Evolutionary conservation across 345 rosid species (phyloP), one percentile per base, ranked within the genome.

Genomic region (Garcia nutans): DNA sequence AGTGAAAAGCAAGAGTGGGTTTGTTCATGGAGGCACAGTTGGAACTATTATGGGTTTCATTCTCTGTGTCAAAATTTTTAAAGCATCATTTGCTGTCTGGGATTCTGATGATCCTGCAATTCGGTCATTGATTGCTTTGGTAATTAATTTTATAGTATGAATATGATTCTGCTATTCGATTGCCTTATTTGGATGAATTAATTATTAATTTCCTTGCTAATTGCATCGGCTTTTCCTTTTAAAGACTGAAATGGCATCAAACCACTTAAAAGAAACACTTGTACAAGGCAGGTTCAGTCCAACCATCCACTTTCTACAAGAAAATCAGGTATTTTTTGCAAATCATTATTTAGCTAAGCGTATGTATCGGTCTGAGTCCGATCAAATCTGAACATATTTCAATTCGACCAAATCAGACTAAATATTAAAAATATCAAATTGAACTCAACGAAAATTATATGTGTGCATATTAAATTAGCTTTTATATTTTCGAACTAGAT

Each of bases 21-120:
- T 83, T 24, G 41, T 84, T 17, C 73, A 17, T 20, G 81, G 83
- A n/a, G 79, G 79, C 37, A 59, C 56, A 0, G 72, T 79, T 23
- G 89, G 87, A 60, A 79, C 85, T 24, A 26, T 77, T 3, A 66
- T 64, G 23, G 87, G 89, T 15, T 63, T 63, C 19, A 13, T 64
- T 52, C 75, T 82, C 12, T 69, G 82, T 11, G 33, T 73, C 17
- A 58, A 83, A 47, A 15, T 76, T 50, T 57, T 71, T 60, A 42
- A 60, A 45, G 31, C 49, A n/a, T 77, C 68, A 23, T 42, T 82
- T 58, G 16, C 54, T 41, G 10, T 76, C 9, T 81, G 76, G 26
- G 41, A 73, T 24, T 69, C 65, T 10, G 79, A 84, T 59, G 71
- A 82, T 5, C 16, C 19, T 1, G 52, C 78, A 3, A 47, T 65